These are phyloP conservation scores for Mycena haematopus DNA, from an alignment of 768 basidiomycete species.

Conservation along the genomic window DNA sequence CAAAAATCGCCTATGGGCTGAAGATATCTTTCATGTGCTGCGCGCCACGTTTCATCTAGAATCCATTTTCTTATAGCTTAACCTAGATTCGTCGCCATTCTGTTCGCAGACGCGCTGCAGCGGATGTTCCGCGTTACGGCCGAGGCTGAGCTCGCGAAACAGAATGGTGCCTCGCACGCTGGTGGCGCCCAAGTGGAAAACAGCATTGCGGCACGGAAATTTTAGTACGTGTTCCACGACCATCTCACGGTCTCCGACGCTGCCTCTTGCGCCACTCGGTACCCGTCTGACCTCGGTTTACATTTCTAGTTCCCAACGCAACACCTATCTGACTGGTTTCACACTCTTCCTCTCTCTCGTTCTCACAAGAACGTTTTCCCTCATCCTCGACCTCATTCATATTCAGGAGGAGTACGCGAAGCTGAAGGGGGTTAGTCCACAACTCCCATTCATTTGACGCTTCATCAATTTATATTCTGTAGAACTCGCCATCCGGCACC, in stretches of 20 bases:
- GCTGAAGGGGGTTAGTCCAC: slow-evolving; percentile 55
- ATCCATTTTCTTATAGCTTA: background rate
- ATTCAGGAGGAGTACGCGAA: slow-evolving; percentile 88
- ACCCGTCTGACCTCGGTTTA: slow-evolving; percentile 8
- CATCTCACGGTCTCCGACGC: background rate
- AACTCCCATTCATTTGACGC: background rate
- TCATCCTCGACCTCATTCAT: slow-evolving; percentile 90
- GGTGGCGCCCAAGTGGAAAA: slow-evolving; percentile 80
- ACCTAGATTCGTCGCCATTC: slow-evolving; percentile 76
- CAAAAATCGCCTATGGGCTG: slow-evolving; percentile 87
- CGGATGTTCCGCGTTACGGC: slow-evolving; percentile 86
- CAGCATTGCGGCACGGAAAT: slow-evolving; percentile 90
- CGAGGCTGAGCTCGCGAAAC: slow-evolving; percentile 72
- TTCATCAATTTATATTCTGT: background rate
- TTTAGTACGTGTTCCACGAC: slow-evolving; percentile 67
- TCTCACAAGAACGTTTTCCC: slow-evolving; percentile 90
- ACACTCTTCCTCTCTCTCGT: slow-evolving; percentile 96
- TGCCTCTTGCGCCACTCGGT: background rate
- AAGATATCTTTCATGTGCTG: slow-evolving; percentile 92
- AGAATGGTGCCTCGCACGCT: slow-evolving; percentile 52
- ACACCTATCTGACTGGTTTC: slow-evolving; percentile 92
- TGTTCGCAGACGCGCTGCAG: slow-evolving; percentile 92
- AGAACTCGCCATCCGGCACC: slow-evolving; percentile 28
- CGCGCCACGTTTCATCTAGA: slow-evolving; percentile 22
- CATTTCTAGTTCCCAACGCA: slow-evolving; percentile 75